Evolutionary conservation across 177 flowering plant genomes (phyloP).

Genomic region (Tripterygium wilfordii): DNA sequence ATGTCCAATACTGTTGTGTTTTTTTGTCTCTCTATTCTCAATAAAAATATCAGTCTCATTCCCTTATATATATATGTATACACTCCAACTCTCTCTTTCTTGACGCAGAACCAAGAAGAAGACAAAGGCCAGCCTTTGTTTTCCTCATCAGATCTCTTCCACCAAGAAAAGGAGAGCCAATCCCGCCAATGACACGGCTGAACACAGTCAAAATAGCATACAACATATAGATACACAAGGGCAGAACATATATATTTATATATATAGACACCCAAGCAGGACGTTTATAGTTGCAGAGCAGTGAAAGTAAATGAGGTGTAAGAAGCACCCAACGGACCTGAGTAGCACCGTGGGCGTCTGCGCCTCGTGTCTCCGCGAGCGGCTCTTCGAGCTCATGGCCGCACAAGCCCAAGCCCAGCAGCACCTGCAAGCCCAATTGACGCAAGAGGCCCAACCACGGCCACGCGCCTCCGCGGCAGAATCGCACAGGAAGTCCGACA

Average conservation of each 20-base stretch:
- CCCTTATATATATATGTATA: too few species aligned
- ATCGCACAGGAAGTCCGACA: constrained; percentile 27
- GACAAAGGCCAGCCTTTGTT: constrained; percentile 4
- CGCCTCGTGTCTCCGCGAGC: constrained; percentile 81
- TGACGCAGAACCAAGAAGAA: background rate
- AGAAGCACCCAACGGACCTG: constrained; percentile 49
- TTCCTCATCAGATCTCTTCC: constrained; percentile 4
- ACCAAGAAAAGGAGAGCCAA: background rate
- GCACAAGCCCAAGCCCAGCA: constrained; percentile 33
- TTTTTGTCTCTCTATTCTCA: too few species aligned
- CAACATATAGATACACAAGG: too few species aligned
- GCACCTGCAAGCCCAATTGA: constrained; percentile 10
- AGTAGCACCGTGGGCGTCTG: constrained; percentile 78
- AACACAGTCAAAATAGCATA: too few species aligned
- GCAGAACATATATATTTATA: too few species aligned
- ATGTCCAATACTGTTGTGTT: too few species aligned
- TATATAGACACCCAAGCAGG: too few species aligned
- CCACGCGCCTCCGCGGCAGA: constrained; percentile 11
- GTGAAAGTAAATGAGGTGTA: constrained; percentile 65
- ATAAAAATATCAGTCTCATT: too few species aligned
- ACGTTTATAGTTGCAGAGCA: background rate
- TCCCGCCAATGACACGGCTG: background rate
- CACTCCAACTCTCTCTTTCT: background rate
- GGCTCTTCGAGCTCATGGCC: constrained; percentile 52
- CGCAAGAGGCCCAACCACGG: background rate